Percentiles rank a stretch among this genome's conserved stretches.
phyloP scores from a whole-genome alignment of 2,329 filamentous ascomycete genomes.

The Stachybotrys elegans region DNA sequence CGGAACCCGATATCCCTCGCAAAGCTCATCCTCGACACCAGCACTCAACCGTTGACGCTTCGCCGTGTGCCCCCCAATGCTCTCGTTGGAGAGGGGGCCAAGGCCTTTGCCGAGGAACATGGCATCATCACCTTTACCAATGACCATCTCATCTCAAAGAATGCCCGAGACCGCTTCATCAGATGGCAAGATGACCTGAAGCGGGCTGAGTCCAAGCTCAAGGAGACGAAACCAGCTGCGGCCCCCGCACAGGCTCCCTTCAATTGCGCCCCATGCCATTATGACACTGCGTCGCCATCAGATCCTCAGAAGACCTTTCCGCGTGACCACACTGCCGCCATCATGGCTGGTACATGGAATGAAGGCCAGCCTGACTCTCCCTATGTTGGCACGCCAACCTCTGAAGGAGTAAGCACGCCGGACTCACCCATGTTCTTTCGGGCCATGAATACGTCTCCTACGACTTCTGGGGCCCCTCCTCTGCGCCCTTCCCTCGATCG shows the following conservation, averaged over 20 bases:
- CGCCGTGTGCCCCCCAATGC: conserved; percentile 89
- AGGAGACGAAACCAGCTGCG: conserved; percentile 16
- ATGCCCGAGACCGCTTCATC: conserved; percentile 71
- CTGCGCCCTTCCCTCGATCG: background rate
- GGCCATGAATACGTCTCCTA: conserved; percentile 8
- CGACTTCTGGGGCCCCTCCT: background rate
- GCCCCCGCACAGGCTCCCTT: conserved; percentile 10
- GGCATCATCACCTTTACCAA: conserved; percentile 69
- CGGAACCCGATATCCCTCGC: conserved; percentile 90
- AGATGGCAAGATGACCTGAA: conserved; percentile 74
- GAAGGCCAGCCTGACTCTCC: conserved; percentile 59
- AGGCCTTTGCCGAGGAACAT: conserved; percentile 76
- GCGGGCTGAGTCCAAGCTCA: conserved; percentile 46
- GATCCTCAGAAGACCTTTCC: conserved; percentile 18
- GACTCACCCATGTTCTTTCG: conserved; percentile 16
- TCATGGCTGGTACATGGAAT: conserved; percentile 55
- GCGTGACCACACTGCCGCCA: conserved; percentile 48
- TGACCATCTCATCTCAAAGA: conserved; percentile 73
- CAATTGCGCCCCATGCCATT: conserved; percentile 22
- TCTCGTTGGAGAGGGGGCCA: conserved; percentile 79
- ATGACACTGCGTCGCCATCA: conserved; percentile 24
- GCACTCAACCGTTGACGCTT: conserved; percentile 72
- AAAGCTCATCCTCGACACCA: conserved; percentile 73
- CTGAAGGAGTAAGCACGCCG: conserved; percentile 11
- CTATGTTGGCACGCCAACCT: conserved; percentile 20